phyloP scores from a whole-genome alignment of 2,329 filamentous ascomycete species.

The Aureobasidium sp. region DNA sequence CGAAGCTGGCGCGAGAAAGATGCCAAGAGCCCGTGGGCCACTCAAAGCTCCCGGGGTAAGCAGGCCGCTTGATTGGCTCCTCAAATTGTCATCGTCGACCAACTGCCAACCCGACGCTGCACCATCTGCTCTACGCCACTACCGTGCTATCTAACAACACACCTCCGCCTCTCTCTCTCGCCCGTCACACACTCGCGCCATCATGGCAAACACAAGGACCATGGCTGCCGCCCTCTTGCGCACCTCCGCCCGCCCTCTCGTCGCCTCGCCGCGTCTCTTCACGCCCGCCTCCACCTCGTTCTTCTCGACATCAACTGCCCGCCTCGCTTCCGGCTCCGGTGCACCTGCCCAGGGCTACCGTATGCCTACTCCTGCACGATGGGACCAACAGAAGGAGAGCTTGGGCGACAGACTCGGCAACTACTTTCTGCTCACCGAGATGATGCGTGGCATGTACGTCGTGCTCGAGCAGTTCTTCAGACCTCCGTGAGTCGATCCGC shows the following conservation, averaged over 20 bases:
- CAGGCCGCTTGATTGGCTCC: background rate
- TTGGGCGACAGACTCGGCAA: constrained; percentile 78
- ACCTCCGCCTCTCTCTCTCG: constrained; percentile 8
- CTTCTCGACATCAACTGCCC: constrained; percentile 58
- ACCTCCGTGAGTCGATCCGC: constrained; percentile 68
- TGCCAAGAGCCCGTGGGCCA: constrained; percentile 4
- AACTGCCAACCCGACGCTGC: background rate
- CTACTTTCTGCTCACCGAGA: constrained; percentile 93
- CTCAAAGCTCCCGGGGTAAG: background rate
- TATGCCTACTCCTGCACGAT: constrained; percentile 63
- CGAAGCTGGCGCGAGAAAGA: background rate
- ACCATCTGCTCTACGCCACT: constrained; percentile 22
- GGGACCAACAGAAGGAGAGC: constrained; percentile 72
- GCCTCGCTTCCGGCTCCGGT: constrained; percentile 61
- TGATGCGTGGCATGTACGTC: constrained; percentile 96
- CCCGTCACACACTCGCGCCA: constrained; percentile 23
- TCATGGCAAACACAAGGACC: constrained; percentile 44
- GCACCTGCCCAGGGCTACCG: constrained; percentile 77
- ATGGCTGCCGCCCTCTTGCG: constrained; percentile 42
- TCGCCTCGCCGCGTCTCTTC: constrained; percentile 34
- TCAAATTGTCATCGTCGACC: background rate
- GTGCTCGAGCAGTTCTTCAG: constrained; percentile 97
- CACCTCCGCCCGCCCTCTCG: constrained; percentile 34
- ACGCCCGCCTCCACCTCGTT: constrained; percentile 45
- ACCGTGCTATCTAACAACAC: constrained; percentile 12